Evolutionary conservation across 495 filamentous ascomycete genomes (phyloP).

Genomic region (Penicillium angulare): DNA sequence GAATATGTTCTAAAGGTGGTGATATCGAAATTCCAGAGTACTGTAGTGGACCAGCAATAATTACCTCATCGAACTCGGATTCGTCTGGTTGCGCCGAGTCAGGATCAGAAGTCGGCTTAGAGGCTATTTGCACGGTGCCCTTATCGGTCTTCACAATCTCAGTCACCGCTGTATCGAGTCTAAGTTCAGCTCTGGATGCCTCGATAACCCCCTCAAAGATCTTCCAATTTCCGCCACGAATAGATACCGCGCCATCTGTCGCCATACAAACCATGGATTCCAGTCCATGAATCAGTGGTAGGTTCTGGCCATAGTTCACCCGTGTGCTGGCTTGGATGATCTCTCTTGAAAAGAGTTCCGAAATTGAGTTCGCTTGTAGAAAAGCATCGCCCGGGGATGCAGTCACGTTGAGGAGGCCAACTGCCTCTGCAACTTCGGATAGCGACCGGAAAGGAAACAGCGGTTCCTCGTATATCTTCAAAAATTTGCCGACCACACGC

Average conservation of each 20-base stretch:
- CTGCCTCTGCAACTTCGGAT: slow-evolving; percentile 58
- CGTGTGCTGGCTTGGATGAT: slow-evolving; percentile 90
- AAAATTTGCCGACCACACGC: slow-evolving; percentile 66
- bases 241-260: slow-evolving; percentile 74
- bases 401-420: slow-evolving; percentile 64
- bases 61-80: slow-evolving; percentile 68
- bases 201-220: slow-evolving; percentile 84
- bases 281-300: slow-evolving; percentile 80
- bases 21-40: slow-evolving; percentile 64
- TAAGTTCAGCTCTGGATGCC: slow-evolving; percentile 55
- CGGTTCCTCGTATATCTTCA: slow-evolving; percentile 77
- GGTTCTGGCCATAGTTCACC: slow-evolving; percentile 94
- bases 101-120: slow-evolving; percentile 24
- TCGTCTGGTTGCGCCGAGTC: slow-evolving; percentile 21
- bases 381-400: slow-evolving; percentile 68
- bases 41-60: slow-evolving; percentile 77
- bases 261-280: slow-evolving; percentile 95
- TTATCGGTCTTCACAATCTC: slow-evolving; percentile 50
- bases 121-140: slow-evolving; percentile 51
- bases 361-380: slow-evolving; percentile 66
- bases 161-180: slow-evolving; percentile 69
- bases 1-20: slow-evolving; percentile 51
- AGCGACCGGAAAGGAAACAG: slow-evolving; percentile 82
- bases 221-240: slow-evolving; percentile 90
- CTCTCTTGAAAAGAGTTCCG: slow-evolving; percentile 67